These are phyloP conservation scores for Lichtheimia ramosa DNA, from an alignment of 371 early-diverging fungal genomes.

Conservation along the genomic window DNA sequence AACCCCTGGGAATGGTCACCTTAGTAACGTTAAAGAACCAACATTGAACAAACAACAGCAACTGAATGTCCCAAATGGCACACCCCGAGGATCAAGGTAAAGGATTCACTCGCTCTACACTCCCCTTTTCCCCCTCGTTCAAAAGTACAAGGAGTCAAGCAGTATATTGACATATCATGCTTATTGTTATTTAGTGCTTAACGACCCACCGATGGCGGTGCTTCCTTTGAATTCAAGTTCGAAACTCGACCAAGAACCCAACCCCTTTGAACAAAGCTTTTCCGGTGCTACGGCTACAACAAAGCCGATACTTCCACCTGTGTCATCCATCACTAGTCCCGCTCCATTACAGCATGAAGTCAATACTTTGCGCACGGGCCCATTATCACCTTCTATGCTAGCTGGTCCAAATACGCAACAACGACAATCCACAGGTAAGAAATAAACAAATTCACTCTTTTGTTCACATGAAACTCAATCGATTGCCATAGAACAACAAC, in stretches of 20 bases:
- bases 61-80: too few species aligned
- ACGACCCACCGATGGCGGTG: slow-evolving; percentile 39
- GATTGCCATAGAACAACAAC: background rate
- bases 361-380: slow-evolving; percentile 73
- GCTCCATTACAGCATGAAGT: slow-evolving; percentile 42
- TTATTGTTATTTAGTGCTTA: background rate
- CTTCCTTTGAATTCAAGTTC: slow-evolving; percentile 41
- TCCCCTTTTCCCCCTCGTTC: too few species aligned
- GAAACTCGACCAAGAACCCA: slow-evolving; percentile 81
- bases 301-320: slow-evolving; percentile 34
- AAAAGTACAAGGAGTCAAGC: too few species aligned
- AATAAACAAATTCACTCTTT: background rate
- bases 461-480: background rate
- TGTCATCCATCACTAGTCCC: slow-evolving; percentile 45
- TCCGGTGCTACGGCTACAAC: slow-evolving; percentile 35
- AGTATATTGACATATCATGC: background rate
- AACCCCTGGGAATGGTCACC: too few species aligned
- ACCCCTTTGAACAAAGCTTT: slow-evolving; percentile 87
- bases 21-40: too few species aligned
- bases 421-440: background rate
- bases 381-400: slow-evolving; percentile 76
- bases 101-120: too few species aligned
- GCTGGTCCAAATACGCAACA: slow-evolving; percentile 56
- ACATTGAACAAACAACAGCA: too few species aligned
- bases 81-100: too few species aligned